These are phyloP conservation scores for Gracilaria gracilis DNA, from an alignment of 23 red algal genomes.

Conservation along the genomic window DNA sequence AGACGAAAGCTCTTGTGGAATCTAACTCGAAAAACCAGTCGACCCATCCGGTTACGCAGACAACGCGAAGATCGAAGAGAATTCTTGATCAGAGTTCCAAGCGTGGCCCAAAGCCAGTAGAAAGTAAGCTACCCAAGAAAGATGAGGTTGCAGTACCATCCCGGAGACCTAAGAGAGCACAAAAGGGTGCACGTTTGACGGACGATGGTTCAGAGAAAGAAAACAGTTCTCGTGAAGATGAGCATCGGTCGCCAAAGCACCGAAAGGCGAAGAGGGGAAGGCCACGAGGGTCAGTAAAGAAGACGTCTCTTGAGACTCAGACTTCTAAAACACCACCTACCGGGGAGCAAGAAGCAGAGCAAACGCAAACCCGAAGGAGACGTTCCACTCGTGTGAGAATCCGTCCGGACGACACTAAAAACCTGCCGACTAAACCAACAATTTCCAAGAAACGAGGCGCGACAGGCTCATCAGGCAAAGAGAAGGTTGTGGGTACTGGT, in stretches of 20 bases:
- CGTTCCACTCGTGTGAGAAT: background rate
- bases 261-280: background rate
- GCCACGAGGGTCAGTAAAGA: background rate
- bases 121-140: background rate
- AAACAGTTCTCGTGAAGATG: background rate
- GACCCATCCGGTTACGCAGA: background rate
- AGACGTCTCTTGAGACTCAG: background rate
- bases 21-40: background rate
- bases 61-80: slow-evolving; percentile 4
- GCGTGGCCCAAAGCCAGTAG: background rate
- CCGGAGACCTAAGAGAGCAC: background rate
- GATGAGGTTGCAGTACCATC: background rate
- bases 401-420: background rate
- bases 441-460: background rate
- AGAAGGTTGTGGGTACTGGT: background rate
- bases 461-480: background rate
- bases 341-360: background rate
- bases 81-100: background rate
- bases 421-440: background rate
- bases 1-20: background rate
- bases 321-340: background rate
- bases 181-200: background rate
- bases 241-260: background rate
- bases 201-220: background rate
- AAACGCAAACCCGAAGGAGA: background rate